Percentiles rank a stretch among this genome's conserved stretches.
These are phyloP conservation scores for Fusarium tjaetaba DNA, from an alignment of 2,329 filamentous ascomycete genomes.

Conservation along the genomic window DNA sequence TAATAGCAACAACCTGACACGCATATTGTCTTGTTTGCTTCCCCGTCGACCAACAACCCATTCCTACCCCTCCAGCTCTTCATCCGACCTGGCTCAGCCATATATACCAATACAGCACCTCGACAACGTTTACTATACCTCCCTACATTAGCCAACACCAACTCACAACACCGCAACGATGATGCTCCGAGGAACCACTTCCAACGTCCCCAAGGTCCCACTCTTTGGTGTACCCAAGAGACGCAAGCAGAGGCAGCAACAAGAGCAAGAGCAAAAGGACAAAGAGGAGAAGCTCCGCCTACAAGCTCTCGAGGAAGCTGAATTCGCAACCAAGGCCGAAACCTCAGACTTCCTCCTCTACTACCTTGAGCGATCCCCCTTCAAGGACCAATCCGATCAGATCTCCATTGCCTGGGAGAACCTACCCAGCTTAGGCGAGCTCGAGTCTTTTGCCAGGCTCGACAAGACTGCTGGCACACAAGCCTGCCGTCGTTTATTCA, in stretches of 20 bases:
- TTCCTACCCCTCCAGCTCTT: slow-evolving; percentile 19
- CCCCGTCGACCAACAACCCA: slow-evolving; percentile 5
- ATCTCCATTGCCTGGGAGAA: slow-evolving; percentile 49
- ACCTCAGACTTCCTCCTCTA: slow-evolving; percentile 48
- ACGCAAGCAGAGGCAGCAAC: slow-evolving; percentile 40
- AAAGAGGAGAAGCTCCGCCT: slow-evolving; percentile 35
- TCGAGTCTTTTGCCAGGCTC: slow-evolving; percentile 47
- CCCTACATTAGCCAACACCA: background rate
- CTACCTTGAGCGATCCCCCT: slow-evolving; percentile 45
- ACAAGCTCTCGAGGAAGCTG: slow-evolving; percentile 43
- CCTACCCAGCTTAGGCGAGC: slow-evolving; percentile 49
- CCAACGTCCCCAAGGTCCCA: slow-evolving; percentile 32
- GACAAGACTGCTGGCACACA: slow-evolving; percentile 49
- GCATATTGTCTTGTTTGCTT: slow-evolving; percentile 29
- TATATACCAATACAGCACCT: background rate
- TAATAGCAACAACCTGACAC: slow-evolving; percentile 34
- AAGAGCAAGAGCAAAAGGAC: slow-evolving; percentile 36
- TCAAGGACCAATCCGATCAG: slow-evolving; percentile 44
- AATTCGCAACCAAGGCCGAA: slow-evolving; percentile 45
- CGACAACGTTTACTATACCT: background rate
- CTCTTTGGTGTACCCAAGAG: slow-evolving; percentile 43
- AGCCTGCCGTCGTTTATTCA: slow-evolving; percentile 51
- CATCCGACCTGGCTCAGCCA: slow-evolving; percentile 6
- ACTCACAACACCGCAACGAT: slow-evolving; percentile 18
- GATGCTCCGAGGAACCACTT: slow-evolving; percentile 37